Evolutionary conservation across 129 eudicot species (phyloP).

Genomic region (Pseudognaphalium luteoalbum): DNA sequence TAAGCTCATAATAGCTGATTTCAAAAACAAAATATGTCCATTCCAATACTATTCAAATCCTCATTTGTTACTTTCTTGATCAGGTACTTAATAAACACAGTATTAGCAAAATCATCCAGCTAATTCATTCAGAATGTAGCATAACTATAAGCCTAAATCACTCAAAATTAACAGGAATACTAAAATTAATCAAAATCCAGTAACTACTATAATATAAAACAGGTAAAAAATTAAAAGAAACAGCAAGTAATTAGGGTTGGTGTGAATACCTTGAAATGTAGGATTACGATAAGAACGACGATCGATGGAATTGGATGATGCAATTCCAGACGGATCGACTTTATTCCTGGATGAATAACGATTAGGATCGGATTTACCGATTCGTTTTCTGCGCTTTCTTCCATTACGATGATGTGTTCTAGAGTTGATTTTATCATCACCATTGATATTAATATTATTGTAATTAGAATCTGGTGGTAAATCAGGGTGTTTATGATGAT

Average conservation of each 20-base stretch:
- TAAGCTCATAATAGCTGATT: not conserved
- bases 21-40: not conserved
- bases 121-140: not conserved
- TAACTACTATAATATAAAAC: not conserved
- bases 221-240: not conserved
- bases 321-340: conserved; percentile 41
- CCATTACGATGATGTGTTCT: conserved; percentile 17
- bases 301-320: conserved; percentile 47
- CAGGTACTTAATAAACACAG: not conserved
- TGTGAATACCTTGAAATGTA: conserved; percentile 60
- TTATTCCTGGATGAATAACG: conserved; percentile 27
- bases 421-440: conserved; percentile 21
- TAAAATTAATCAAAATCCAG: not conserved
- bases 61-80: not conserved
- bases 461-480: conserved; percentile 33
- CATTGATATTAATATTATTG: not conserved
- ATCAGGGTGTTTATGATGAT: not conserved
- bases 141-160: not conserved
- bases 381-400: conserved; percentile 34
- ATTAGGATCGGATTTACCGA: conserved; percentile 10
- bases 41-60: not conserved
- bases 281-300: conserved; percentile 53
- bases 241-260: conserved; percentile 2
- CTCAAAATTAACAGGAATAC: not conserved
- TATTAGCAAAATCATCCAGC: not conserved